These are phyloP conservation scores for Thraustochytrium sp. DNA, from an alignment of 352 stramenopile genomes.

Conservation along the genomic window DNA sequence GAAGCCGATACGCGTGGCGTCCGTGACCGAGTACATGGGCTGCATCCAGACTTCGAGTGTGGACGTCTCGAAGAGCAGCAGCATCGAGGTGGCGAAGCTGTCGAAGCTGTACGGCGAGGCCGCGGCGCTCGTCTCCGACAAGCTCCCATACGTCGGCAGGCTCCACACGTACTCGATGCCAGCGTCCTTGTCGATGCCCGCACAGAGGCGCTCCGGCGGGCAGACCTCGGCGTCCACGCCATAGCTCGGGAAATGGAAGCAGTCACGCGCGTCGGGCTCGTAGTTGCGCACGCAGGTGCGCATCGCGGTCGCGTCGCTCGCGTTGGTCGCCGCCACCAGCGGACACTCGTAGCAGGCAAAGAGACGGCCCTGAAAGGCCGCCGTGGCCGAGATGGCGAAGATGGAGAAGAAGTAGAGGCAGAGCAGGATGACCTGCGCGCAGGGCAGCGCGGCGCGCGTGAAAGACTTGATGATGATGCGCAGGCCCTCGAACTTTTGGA, in stretches of 20 bases:
- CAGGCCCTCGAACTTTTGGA: constrained; percentile 34
- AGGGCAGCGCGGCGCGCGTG: not conserved
- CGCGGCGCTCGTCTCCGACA: not conserved
- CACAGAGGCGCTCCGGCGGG: not conserved
- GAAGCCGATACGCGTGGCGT: constrained; percentile 66
- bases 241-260: not conserved
- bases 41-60: constrained; percentile 71
- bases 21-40: constrained; percentile 68
- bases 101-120: constrained; percentile 67
- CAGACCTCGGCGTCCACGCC: not conserved
- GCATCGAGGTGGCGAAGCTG: constrained; percentile 65
- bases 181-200: not conserved
- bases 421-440: constrained; percentile 11
- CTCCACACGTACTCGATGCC: not conserved
- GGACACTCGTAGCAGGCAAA: not conserved
- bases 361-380: not conserved
- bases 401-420: not conserved
- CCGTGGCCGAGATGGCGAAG: not conserved
- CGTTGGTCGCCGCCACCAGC: not conserved
- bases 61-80: constrained; percentile 75
- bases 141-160: constrained; percentile 7
- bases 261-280: not conserved
- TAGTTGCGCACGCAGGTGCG: not conserved
- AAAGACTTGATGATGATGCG: constrained; percentile 39
- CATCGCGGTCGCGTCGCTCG: not conserved